phyloP scores from a whole-genome alignment of 257 asterid species.

The Coffea eugenioides region DNA sequence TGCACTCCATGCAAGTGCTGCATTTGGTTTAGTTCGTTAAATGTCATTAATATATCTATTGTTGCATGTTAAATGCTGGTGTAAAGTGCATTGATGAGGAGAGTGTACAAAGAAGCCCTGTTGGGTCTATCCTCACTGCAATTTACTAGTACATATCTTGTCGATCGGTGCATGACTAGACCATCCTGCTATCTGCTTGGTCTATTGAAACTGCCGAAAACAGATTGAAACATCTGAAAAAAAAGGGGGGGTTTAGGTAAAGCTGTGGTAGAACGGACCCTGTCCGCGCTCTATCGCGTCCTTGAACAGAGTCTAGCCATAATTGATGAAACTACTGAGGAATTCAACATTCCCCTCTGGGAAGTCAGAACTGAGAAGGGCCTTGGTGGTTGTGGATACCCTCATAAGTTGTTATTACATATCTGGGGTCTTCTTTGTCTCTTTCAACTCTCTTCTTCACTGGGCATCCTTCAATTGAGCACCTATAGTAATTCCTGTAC shows the following conservation, averaged over 20 bases:
- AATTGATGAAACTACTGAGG: constrained; percentile 2
- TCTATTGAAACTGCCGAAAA: constrained; percentile 12
- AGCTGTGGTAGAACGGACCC: not conserved
- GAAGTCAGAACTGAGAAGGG: constrained; percentile 40
- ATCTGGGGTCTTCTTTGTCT: constrained; percentile 70
- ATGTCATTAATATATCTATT: not conserved
- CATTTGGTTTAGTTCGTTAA: not conserved
- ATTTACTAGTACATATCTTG: constrained; percentile 6
- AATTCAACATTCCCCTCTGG: not conserved
- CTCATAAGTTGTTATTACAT: constrained; percentile 83
- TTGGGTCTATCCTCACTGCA: not conserved
- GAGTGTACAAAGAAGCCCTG: not conserved
- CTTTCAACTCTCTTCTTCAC: constrained; percentile 93
- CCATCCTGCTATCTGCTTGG: not conserved
- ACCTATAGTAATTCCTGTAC: constrained; percentile 81
- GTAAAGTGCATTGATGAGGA: not conserved
- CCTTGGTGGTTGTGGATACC: constrained; percentile 84
- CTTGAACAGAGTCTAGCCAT: not conserved
- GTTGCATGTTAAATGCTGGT: not conserved
- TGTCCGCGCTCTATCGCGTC: not conserved
- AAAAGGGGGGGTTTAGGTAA: not conserved
- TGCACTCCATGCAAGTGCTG: not conserved
- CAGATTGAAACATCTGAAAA: constrained; percentile 9
- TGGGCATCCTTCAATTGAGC: constrained; percentile 76
- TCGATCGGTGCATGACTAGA: not conserved